Evolutionary conservation across 768 basidiomycete genomes (phyloP).

Genomic region (Leucogyrophana mollusca): DNA sequence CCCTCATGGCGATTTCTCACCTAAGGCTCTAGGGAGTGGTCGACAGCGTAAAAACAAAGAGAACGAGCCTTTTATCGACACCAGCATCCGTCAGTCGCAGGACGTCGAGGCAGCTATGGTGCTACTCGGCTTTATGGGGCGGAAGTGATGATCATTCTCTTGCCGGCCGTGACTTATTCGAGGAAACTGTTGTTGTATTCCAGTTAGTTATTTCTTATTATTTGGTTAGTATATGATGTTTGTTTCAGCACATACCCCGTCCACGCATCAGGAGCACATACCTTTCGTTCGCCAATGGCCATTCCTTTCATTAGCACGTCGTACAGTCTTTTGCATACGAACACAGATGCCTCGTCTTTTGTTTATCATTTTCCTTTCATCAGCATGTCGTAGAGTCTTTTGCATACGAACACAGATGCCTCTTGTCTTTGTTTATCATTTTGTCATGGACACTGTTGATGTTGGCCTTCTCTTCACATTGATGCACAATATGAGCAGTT

Average conservation of each 20-base stretch:
- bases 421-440: no score
- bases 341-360: no score
- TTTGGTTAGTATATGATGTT: constrained; percentile 12
- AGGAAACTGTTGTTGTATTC: constrained; percentile 13
- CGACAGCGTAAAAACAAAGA: background rate
- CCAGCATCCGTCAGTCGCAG: constrained; percentile 18
- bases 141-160: constrained; percentile 7
- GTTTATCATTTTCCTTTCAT: no score
- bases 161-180: background rate
- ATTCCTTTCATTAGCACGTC: no score
- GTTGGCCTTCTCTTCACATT: no score
- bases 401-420: no score
- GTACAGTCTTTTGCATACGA: no score
- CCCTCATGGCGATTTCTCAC: constrained; percentile 3
- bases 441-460: no score
- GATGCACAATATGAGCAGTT: no score
- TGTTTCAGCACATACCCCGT: constrained; percentile 4
- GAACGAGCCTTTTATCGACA: constrained; percentile 3
- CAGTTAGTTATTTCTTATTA: constrained; percentile 29
- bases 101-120: constrained; percentile 37
- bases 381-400: no score
- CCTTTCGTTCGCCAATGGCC: no score
- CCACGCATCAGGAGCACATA: no score
- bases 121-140: constrained; percentile 31
- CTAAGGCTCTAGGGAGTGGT: background rate